Conservation (phyloP, 352 stramenopile genomes). For the Globisporangium rhizosaccharum region DNA sequence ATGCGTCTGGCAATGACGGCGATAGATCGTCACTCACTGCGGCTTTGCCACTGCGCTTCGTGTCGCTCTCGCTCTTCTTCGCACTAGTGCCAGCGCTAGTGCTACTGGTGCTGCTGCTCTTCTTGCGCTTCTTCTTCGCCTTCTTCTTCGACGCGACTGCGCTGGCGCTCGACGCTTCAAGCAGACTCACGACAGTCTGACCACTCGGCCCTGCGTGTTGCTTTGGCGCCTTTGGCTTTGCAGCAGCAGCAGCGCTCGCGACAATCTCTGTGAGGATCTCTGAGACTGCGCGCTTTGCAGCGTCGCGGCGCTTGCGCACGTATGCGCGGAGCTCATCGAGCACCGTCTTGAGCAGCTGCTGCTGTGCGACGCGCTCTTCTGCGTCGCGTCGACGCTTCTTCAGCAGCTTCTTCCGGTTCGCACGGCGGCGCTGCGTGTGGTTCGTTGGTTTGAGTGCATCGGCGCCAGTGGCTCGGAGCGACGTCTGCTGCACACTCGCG, state of each 20-base stretch:
- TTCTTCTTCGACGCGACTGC: conserved; percentile 14
- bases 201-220: background rate
- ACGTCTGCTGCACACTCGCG: background rate
- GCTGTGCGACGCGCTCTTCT: conserved; percentile 29
- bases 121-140: conserved; percentile 20
- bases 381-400: conserved; percentile 52
- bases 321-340: conserved; percentile 34
- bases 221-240: conserved; percentile 6
- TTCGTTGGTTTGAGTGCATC: conserved; percentile 15
- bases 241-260: conserved; percentile 20
- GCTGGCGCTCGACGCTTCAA: background rate
- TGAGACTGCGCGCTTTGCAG: conserved; percentile 17
- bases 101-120: background rate
- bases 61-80: background rate
- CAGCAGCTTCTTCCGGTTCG: conserved; percentile 59
- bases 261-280: conserved; percentile 41
- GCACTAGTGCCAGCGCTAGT: too few relatives aligned
- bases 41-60: too few relatives aligned
- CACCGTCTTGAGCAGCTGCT: conserved; percentile 29
- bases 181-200: conserved; percentile 8
- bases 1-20: background rate
- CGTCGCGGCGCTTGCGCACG: conserved; percentile 25
- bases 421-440: conserved; percentile 50
- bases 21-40: too few relatives aligned
- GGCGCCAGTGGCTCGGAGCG: background rate